Percentiles rank a stretch among this genome's conserved stretches.
Conservation (phyloP, 805 yeast species). For the Saccharomyces mikatae region DNA sequence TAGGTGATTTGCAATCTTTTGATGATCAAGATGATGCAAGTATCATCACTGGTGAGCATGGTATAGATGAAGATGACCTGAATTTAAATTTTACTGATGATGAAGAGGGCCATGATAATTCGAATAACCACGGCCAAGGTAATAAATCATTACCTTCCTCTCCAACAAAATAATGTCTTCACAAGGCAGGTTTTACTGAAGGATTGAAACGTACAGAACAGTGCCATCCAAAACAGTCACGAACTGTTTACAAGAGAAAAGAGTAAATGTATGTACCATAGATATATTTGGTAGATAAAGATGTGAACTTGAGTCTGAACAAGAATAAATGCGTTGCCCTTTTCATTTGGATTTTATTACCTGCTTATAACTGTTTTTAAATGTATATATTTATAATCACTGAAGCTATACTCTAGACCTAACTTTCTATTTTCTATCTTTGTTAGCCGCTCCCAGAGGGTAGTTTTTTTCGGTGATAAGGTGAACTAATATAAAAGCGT, state of each 20-base stretch:
- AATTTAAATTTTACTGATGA: slow-evolving; percentile 29
- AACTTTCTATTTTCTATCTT: not conserved
- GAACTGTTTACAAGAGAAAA: not conserved
- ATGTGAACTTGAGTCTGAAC: not conserved
- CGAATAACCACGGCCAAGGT: not conserved
- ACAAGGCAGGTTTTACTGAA: not conserved
- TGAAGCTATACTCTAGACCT: not conserved
- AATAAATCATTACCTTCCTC: slow-evolving; percentile 11
- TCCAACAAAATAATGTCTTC: not conserved
- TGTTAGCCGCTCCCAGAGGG: not conserved
- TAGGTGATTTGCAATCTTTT: slow-evolving; percentile 45
- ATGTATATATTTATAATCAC: not conserved
- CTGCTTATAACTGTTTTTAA: not conserved
- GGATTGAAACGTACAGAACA: not conserved
- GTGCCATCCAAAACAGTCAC: not conserved
- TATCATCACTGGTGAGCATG: slow-evolving; percentile 18
- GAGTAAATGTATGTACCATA: not conserved
- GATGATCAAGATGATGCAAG: slow-evolving; percentile 34
- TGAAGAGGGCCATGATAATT: slow-evolving; percentile 9
- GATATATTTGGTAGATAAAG: not conserved
- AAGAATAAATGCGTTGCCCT: too few relatives aligned
- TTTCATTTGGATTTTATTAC: not conserved
- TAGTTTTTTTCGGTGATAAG: not conserved
- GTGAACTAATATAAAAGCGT: not conserved
- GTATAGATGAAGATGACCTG: slow-evolving; percentile 13